Conservation (phyloP, 345 rosid species). For the Diplotaxis tenuifolia region DNA sequence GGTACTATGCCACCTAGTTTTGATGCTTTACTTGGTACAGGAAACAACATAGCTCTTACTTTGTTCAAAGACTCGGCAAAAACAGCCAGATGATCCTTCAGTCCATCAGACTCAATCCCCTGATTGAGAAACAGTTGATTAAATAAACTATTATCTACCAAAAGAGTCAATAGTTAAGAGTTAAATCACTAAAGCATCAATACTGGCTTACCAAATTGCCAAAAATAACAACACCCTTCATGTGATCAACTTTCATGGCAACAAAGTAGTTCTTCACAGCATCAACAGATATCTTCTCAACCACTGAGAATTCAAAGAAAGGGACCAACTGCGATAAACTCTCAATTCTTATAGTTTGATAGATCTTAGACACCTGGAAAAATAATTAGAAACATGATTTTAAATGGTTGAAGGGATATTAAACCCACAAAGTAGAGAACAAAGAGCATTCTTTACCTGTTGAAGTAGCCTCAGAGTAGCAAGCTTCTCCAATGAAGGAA, state of each 20-base stretch:
- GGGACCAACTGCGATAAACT: conserved; percentile 79
- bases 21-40: conserved; percentile 65
- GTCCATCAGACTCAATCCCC: conserved; percentile 90
- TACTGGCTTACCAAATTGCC: conserved; percentile 57
- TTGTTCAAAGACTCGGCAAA: conserved; percentile 80
- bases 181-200: conserved; percentile 1
- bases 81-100: conserved; percentile 64
- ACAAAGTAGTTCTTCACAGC: conserved; percentile 79
- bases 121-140: conserved; percentile 25
- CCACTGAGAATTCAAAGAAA: conserved; percentile 70
- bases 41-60: conserved; percentile 69
- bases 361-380: conserved; percentile 80
- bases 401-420: background rate
- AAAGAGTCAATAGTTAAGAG: background rate
- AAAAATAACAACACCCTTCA: conserved; percentile 69
- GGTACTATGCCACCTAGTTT: conserved; percentile 74
- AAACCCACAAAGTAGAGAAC: background rate
- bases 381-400: background rate
- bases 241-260: conserved; percentile 86
- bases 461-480: conserved; percentile 83
- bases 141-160: background rate
- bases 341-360: conserved; percentile 78
- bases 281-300: conserved; percentile 92
- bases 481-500: conserved; percentile 82
- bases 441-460: conserved; percentile 53